phyloP scores from a whole-genome alignment of 176 grass and related monocot species.

The Oryza brachyantha region DNA sequence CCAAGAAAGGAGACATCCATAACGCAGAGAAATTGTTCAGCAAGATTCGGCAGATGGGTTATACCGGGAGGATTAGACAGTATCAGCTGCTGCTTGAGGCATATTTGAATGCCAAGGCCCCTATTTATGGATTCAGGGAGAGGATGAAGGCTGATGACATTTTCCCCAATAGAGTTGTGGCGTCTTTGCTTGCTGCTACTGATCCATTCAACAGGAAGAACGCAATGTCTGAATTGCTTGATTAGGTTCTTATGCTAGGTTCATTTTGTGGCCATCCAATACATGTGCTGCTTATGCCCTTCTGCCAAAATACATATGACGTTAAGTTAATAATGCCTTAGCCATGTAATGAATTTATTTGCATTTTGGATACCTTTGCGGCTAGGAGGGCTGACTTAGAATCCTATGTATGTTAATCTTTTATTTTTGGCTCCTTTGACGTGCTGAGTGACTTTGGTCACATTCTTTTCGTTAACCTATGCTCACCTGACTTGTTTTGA shows the following conservation, averaged over 20 bases:
- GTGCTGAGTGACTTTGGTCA: neutral
- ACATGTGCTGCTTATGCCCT: constrained; percentile 29
- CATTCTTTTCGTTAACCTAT: neutral
- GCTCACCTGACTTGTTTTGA: neutral
- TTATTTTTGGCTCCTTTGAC: neutral
- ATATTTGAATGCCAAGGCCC: constrained; percentile 58
- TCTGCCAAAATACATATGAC: constrained; percentile 28
- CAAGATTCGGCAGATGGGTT: constrained; percentile 51
- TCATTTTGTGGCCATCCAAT: constrained; percentile 13
- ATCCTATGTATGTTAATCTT: neutral
- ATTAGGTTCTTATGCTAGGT: constrained; percentile 22
- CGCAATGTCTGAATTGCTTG: constrained; percentile 54
- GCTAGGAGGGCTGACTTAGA: neutral
- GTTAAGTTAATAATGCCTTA: constrained; percentile 43
- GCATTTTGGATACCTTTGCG: constrained; percentile 8
- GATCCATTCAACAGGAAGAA: constrained; percentile 59
- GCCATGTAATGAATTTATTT: constrained; percentile 35
- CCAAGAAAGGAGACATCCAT: constrained; percentile 61
- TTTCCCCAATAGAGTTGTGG: constrained; percentile 49
- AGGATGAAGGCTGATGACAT: constrained; percentile 86
- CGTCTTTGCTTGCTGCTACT: constrained; percentile 42
- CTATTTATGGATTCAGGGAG: constrained; percentile 77
- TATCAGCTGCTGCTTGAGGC: constrained; percentile 71
- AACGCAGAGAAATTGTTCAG: constrained; percentile 70
- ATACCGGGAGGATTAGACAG: constrained; percentile 54